Conservation (phyloP, 306 rosid species). For the Rosa multiflora region DNA sequence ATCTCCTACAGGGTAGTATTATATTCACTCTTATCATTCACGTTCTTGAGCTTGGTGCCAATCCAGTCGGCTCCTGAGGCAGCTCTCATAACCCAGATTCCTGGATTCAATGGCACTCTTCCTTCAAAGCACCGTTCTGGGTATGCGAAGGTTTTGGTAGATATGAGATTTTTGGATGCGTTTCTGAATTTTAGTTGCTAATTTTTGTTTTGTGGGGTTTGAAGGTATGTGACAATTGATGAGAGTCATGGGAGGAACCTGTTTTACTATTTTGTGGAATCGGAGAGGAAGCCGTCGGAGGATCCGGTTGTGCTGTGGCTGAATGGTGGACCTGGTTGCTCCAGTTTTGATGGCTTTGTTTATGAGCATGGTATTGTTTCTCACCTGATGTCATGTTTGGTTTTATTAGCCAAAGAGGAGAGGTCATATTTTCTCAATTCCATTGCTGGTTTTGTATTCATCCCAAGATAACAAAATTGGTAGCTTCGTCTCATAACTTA, state of each 20-base stretch:
- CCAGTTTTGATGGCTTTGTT: conserved; percentile 93
- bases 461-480: neutral
- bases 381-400: neutral
- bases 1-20: neutral
- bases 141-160: conserved; percentile 22
- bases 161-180: neutral
- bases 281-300: conserved; percentile 69
- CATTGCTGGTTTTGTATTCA: neutral
- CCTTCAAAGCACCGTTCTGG: conserved; percentile 54
- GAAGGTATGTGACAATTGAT: conserved; percentile 48
- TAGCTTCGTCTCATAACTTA: neutral
- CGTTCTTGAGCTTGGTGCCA: conserved; percentile 11
- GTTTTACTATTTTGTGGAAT: conserved; percentile 75
- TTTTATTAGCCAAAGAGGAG: neutral
- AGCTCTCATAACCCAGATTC: conserved; percentile 36
- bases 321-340: conserved; percentile 97
- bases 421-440: neutral
- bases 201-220: conserved; percentile 3
- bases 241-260: conserved; percentile 60
- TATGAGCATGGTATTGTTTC: conserved; percentile 81
- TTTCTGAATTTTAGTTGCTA: neutral
- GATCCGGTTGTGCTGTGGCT: conserved; percentile 99
- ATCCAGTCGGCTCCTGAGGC: conserved; percentile 42
- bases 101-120: conserved; percentile 45
- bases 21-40: neutral